Evolutionary conservation across 768 basidiomycete species (phyloP).

Genomic region (Naganishia vaughanmartiniae): DNA sequence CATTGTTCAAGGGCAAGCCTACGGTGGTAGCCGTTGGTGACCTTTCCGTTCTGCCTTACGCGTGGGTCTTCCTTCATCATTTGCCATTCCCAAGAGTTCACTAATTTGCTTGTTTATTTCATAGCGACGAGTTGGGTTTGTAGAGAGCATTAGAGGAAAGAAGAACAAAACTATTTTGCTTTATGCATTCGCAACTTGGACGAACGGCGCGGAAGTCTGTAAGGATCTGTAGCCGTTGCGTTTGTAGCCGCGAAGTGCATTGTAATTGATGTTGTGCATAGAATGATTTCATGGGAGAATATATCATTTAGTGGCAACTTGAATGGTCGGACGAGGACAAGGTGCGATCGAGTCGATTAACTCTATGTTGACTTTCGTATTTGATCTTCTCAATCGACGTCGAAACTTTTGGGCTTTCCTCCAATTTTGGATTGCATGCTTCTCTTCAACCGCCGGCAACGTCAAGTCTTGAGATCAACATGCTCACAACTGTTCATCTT

Average conservation of each 20-base stretch:
- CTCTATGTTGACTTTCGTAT: not conserved
- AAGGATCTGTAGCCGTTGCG: not conserved
- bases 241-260: not conserved
- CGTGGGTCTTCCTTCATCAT: constrained; percentile 37
- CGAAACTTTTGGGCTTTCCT: too few relatives aligned
- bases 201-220: not conserved
- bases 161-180: constrained; percentile 10
- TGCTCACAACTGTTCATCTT: too few relatives aligned
- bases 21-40: constrained; percentile 86
- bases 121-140: constrained; percentile 48
- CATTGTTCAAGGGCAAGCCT: constrained; percentile 71
- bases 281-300: constrained; percentile 16
- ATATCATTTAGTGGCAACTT: constrained; percentile 3
- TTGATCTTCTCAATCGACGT: not conserved
- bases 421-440: not conserved
- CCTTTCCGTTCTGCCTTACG: constrained; percentile 69
- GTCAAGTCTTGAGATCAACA: too few relatives aligned
- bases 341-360: not conserved
- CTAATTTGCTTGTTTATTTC: not conserved
- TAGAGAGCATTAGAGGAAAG: constrained; percentile 30
- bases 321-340: not conserved
- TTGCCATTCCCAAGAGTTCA: not conserved
- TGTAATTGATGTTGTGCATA: constrained; percentile 24
- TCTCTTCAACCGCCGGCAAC: too few relatives aligned
- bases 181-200: too few relatives aligned